Percentiles rank a stretch among this genome's conserved stretches.
These are phyloP conservation scores for Sutorius australiensis DNA, from an alignment of 768 basidiomycete species.

Conservation along the genomic window DNA sequence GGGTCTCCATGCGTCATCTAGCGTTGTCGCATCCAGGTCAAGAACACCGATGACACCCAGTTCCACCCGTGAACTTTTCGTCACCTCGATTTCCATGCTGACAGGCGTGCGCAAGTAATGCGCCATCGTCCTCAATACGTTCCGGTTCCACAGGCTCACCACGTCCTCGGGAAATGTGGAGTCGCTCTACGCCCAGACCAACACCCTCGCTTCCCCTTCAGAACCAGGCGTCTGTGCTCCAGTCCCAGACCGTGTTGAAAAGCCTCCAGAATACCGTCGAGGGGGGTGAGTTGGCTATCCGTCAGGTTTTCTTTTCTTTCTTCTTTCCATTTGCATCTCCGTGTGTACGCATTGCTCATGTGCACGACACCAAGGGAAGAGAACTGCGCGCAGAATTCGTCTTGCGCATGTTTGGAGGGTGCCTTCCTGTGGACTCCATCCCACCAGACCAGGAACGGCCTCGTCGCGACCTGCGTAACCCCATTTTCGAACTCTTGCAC, in stretches of 20 bases:
- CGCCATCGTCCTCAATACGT: slow-evolving; percentile 27
- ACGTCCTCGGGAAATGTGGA: slow-evolving; percentile 24
- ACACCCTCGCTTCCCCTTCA: slow-evolving; percentile 30
- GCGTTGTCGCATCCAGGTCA: slow-evolving; percentile 46
- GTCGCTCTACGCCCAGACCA: slow-evolving; percentile 27
- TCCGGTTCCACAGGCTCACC: slow-evolving; percentile 24
- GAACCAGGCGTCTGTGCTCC: slow-evolving; percentile 25
- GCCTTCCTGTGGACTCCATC: neutral
- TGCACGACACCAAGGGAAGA: slow-evolving; percentile 37
- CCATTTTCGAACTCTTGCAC: slow-evolving; percentile 10
- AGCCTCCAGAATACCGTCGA: slow-evolving; percentile 38
- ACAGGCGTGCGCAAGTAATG: slow-evolving; percentile 38
- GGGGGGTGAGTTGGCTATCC: slow-evolving; percentile 42
- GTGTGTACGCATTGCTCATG: too few species aligned
- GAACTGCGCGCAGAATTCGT: slow-evolving; percentile 32
- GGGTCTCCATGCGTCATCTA: neutral
- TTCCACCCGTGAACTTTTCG: slow-evolving; percentile 56
- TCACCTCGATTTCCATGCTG: slow-evolving; percentile 51
- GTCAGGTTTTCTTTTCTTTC: neutral
- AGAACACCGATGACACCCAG: slow-evolving; percentile 78
- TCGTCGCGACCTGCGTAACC: slow-evolving; percentile 6
- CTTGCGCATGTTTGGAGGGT: neutral
- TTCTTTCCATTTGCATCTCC: too few species aligned
- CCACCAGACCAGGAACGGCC: slow-evolving; percentile 14
- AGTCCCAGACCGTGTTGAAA: slow-evolving; percentile 31